phyloP scores from a whole-genome alignment of 495 filamentous ascomycete species.

The Polyplosphaeria fusca region DNA sequence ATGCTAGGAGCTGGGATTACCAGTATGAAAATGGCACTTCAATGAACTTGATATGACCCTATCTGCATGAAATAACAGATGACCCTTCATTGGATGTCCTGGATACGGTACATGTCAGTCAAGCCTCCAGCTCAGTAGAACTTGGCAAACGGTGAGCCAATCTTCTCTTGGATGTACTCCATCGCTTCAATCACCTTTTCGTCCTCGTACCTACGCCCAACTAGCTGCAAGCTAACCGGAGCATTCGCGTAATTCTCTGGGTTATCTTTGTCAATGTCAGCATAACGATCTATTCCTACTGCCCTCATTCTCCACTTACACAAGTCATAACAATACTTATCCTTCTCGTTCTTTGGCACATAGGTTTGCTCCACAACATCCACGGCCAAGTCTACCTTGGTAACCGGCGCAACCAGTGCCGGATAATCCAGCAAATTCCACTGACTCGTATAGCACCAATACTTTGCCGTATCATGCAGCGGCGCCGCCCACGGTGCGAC shows the following conservation, averaged over 20 bases:
- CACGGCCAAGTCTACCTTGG: constrained; percentile 41
- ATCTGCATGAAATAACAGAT: too few species aligned
- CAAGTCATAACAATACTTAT: constrained; percentile 34
- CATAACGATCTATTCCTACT: neutral
- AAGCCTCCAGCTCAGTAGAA: constrained; percentile 15
- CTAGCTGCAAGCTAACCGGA: constrained; percentile 45
- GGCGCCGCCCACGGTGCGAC: constrained; percentile 56
- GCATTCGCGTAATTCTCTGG: constrained; percentile 38
- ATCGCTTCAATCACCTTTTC: constrained; percentile 48
- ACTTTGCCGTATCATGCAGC: constrained; percentile 57
- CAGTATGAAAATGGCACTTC: constrained; percentile 39
- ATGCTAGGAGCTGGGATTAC: constrained; percentile 14
- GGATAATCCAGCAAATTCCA: constrained; percentile 75
- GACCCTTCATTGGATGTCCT: too few species aligned
- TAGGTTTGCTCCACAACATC: constrained; percentile 42
- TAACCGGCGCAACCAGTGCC: constrained; percentile 52
- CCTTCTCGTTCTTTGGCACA: constrained; percentile 43
- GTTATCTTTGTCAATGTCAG: constrained; percentile 22
- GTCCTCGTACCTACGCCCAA: constrained; percentile 46
- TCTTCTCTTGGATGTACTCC: constrained; percentile 41
- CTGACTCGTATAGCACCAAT: constrained; percentile 69
- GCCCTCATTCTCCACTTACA: constrained; percentile 31
- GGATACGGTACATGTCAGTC: neutral
- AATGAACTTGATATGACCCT: too few species aligned
- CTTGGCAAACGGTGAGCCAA: constrained; percentile 17